These are phyloP conservation scores for Skeletonema marinoi DNA, from an alignment of 108 stramenopile species.

Conservation along the genomic window DNA sequence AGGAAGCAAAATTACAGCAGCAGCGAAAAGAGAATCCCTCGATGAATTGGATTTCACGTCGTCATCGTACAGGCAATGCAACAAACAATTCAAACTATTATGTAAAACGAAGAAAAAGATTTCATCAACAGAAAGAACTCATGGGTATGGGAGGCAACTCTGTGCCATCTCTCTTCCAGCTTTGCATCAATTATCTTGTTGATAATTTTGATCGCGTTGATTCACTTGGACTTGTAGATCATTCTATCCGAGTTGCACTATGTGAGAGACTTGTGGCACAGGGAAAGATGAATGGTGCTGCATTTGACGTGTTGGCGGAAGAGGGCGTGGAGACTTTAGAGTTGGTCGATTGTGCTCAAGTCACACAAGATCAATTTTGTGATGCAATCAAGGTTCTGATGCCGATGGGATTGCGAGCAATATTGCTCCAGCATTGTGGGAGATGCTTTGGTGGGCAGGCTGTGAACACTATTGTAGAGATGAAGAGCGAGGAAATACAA, in stretches of 20 bases:
- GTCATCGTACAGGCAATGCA: constrained; percentile 1
- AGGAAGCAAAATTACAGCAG: constrained; percentile 30
- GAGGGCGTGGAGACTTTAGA: constrained; percentile 72
- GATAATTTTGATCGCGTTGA: constrained; percentile 80
- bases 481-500: constrained; percentile 27
- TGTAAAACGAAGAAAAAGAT: constrained; percentile 65
- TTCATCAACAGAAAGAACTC: constrained; percentile 40
- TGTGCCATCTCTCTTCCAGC: constrained; percentile 68
- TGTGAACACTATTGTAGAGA: constrained; percentile 46
- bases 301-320: constrained; percentile 74
- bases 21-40: constrained; percentile 48
- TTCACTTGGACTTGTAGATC: constrained; percentile 69
- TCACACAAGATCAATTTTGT: constrained; percentile 62
- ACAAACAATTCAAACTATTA: constrained; percentile 42
- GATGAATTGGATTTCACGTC: constrained; percentile 43
- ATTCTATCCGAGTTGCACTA: constrained; percentile 58
- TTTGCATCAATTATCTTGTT: constrained; percentile 69
- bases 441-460: constrained; percentile 74
- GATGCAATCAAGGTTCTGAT: constrained; percentile 37
- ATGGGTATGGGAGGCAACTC: constrained; percentile 16
- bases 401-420: constrained; percentile 55
- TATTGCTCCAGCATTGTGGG: constrained; percentile 73
- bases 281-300: constrained; percentile 68
- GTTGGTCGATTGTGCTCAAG: constrained; percentile 73
- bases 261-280: constrained; percentile 65